phyloP scores from a whole-genome alignment of 495 filamentous ascomycete species.

The Neurospora sp. region DNA sequence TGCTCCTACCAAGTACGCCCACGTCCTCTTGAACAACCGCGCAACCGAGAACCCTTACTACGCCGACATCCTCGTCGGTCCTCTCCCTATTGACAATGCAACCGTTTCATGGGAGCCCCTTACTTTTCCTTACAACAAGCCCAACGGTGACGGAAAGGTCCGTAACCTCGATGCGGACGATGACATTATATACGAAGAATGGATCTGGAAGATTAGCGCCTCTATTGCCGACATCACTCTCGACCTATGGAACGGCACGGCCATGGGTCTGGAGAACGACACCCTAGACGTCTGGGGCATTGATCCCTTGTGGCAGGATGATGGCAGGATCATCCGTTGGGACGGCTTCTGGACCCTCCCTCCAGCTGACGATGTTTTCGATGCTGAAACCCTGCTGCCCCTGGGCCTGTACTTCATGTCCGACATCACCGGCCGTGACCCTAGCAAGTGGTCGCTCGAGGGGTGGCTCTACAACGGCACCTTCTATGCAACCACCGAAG shows the following conservation, averaged over 20 bases:
- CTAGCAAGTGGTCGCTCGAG: conserved; percentile 33
- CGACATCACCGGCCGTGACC: conserved; percentile 39
- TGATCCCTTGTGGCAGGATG: conserved; percentile 31
- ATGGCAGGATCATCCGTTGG: conserved; percentile 33
- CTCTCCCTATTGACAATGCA: conserved; percentile 33
- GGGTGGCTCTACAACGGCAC: conserved; percentile 41
- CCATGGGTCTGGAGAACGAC: conserved; percentile 21
- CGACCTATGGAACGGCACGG: conserved; percentile 24
- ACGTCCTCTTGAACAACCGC: conserved; percentile 31
- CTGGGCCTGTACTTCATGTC: conserved; percentile 30
- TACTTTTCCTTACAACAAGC: conserved; percentile 32
- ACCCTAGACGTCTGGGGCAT: conserved; percentile 31
- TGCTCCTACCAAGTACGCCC: conserved; percentile 36
- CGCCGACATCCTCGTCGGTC: conserved; percentile 37
- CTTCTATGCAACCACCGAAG: conserved; percentile 35
- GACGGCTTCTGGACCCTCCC: conserved; percentile 28
- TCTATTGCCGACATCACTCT: conserved; percentile 18
- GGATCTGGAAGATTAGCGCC: conserved; percentile 20
- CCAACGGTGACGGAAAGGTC: conserved; percentile 21
- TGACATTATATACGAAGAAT: conserved; percentile 13
- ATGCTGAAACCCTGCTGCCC: conserved; percentile 30
- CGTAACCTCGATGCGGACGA: conserved; percentile 31
- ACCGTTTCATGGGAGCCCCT: conserved; percentile 29
- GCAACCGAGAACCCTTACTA: conserved; percentile 33
- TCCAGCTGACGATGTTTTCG: conserved; percentile 18